Percentiles rank a stretch among this genome's conserved stretches.
These are phyloP conservation scores for Ophiocordyceps camponoti-floridani DNA, from an alignment of 2,329 filamentous ascomycete genomes.

Conservation along the genomic window DNA sequence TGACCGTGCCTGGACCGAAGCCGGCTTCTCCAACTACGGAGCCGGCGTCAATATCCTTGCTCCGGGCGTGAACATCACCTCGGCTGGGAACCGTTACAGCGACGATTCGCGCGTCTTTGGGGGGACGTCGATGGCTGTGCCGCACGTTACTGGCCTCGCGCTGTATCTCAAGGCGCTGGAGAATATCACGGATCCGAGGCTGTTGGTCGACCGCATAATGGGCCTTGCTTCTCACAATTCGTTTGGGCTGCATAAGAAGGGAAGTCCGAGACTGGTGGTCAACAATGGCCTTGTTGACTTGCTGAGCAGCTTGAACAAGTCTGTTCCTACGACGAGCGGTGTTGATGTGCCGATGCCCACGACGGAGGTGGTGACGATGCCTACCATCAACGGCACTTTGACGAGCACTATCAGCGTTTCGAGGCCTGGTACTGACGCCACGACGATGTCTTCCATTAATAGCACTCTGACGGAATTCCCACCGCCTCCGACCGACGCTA, in stretches of 20 bases:
- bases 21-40: not conserved
- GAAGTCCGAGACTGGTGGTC: not conserved
- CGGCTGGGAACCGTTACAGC: not conserved
- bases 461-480: too few species aligned
- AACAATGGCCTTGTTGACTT: not conserved
- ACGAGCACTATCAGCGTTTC: too few species aligned
- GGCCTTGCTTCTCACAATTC: not conserved
- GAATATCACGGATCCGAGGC: not conserved
- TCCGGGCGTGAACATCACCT: not conserved
- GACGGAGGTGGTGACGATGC: not conserved
- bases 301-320: not conserved
- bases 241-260: not conserved
- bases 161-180: not conserved
- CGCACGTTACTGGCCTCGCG: not conserved
- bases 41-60: not conserved
- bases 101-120: not conserved
- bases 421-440: too few species aligned
- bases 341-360: not conserved
- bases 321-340: not conserved
- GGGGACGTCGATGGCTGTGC: not conserved
- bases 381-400: not conserved
- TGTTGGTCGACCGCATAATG: not conserved
- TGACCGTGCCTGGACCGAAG: not conserved
- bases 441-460: too few species aligned
- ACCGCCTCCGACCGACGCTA: too few species aligned